These are phyloP conservation scores for Sporisorium scitamineum DNA, from an alignment of 1,284 basidiomycete genomes.

Conservation along the genomic window DNA sequence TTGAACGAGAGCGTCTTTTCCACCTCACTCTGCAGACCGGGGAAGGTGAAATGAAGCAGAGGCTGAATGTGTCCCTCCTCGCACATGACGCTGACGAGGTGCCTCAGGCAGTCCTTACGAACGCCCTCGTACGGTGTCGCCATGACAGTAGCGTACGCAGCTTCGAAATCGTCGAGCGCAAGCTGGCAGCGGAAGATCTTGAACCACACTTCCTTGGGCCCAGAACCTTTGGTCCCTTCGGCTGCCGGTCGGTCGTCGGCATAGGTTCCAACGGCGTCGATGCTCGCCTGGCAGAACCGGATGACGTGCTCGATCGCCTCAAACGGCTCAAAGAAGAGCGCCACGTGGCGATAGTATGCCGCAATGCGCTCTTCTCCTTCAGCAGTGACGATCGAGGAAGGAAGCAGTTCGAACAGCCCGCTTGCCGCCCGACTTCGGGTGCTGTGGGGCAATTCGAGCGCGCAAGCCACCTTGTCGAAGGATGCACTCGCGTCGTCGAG, in stretches of 20 bases:
- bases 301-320: slow-evolving; percentile 45
- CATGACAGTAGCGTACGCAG: slow-evolving; percentile 58
- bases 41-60: slow-evolving; percentile 86
- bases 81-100: slow-evolving; percentile 93
- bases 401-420: slow-evolving; percentile 45
- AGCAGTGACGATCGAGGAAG: slow-evolving; percentile 19
- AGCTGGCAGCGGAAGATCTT: slow-evolving; percentile 61
- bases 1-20: slow-evolving; percentile 92
- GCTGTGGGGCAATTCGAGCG: slow-evolving; percentile 21
- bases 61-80: slow-evolving; percentile 84
- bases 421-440: slow-evolving; percentile 11
- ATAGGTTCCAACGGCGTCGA: slow-evolving; percentile 46
- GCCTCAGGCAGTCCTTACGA: slow-evolving; percentile 95
- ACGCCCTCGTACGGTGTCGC: slow-evolving; percentile 73
- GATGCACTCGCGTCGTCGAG: slow-evolving; percentile 42
- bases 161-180: slow-evolving; percentile 53
- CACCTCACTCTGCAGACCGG: slow-evolving; percentile 85
- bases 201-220: slow-evolving; percentile 54
- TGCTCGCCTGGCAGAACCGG: slow-evolving; percentile 48
- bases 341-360: slow-evolving; percentile 44
- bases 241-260: slow-evolving; percentile 20
- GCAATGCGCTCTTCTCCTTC: slow-evolving; percentile 35
- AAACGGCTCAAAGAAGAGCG: slow-evolving; percentile 51
- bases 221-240: neutral
- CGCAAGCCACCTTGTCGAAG: slow-evolving; percentile 45